phyloP scores from a whole-genome alignment of 1,284 basidiomycete genomes.

The Apiotrichum porosum region DNA sequence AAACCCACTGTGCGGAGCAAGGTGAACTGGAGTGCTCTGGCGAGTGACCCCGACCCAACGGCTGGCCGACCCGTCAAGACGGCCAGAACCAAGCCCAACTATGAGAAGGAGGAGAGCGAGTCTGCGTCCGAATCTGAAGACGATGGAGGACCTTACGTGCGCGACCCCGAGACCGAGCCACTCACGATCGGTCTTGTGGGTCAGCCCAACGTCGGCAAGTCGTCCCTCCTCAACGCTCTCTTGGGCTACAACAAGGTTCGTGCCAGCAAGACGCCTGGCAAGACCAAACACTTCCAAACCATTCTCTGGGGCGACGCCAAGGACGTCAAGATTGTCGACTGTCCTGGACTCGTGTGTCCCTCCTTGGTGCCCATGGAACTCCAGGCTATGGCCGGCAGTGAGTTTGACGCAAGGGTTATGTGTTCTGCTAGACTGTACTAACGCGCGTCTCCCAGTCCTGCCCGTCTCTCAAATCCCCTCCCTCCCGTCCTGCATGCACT shows the following conservation, averaged over 20 bases:
- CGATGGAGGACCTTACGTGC: neutral
- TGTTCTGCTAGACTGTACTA: too few relatives aligned
- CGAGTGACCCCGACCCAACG: conserved; percentile 3
- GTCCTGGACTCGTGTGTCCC: conserved; percentile 79
- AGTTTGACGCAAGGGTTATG: too few relatives aligned
- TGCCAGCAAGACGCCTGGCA: conserved; percentile 85
- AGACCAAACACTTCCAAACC: conserved; percentile 94
- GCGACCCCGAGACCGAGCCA: conserved; percentile 53
- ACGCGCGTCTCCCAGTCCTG: too few relatives aligned
- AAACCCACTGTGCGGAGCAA: conserved; percentile 58
- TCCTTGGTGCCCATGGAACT: conserved; percentile 71
- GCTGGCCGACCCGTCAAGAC: conserved; percentile 2
- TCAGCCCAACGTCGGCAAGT: conserved; percentile 94
- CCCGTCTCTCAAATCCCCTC: conserved; percentile 83
- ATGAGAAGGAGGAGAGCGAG: neutral
- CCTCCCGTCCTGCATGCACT: conserved; percentile 67
- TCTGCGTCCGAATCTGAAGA: conserved; percentile 1
- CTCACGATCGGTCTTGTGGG: conserved; percentile 81
- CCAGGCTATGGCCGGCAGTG: conserved; percentile 55
- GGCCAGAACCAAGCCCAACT: neutral
- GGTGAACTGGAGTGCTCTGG: conserved; percentile 65
- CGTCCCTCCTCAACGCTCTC: conserved; percentile 80
- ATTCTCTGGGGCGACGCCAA: conserved; percentile 67
- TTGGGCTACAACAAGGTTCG: conserved; percentile 76
- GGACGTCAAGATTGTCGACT: conserved; percentile 76